Percentiles rank a stretch among this genome's conserved stretches.
Evolutionary conservation across 805 yeast genomes (phyloP).

Genomic region (Ogataea chonburiensis): DNA sequence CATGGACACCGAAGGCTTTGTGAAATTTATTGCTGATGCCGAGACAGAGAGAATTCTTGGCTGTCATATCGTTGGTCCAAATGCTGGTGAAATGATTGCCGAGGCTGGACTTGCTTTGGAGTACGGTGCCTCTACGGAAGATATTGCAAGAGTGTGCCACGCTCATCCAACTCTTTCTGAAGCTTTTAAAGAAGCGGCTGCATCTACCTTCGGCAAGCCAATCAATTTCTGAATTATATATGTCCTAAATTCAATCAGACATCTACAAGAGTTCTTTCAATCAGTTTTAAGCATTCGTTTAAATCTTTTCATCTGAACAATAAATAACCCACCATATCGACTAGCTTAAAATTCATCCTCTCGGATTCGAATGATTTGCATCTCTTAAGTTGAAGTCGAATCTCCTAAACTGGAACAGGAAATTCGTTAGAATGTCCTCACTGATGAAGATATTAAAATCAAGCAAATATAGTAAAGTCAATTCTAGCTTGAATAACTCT

Average conservation of each 20-base stretch:
- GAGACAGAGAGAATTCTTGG: constrained; percentile 97
- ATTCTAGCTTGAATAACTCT: constrained; percentile 41
- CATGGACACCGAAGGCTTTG: constrained; percentile 95
- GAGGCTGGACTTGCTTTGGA: constrained; percentile 97
- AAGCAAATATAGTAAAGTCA: constrained; percentile 40
- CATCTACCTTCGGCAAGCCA: constrained; percentile 89
- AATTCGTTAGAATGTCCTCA: constrained; percentile 35
- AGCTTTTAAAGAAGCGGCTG: constrained; percentile 97
- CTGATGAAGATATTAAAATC: constrained; percentile 42
- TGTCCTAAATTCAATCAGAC: too few relatives aligned
- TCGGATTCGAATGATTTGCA: too few relatives aligned
- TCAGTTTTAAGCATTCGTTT: too few relatives aligned
- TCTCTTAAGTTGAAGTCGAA: too few relatives aligned
- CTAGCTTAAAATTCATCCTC: too few relatives aligned
- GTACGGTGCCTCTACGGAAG: constrained; percentile 98
- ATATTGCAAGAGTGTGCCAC: constrained; percentile 94
- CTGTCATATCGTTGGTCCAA: constrained; percentile 95
- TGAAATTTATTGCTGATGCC: constrained; percentile 92
- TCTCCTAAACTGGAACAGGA: constrained; percentile 31
- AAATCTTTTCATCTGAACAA: too few relatives aligned
- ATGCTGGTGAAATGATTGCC: constrained; percentile 99
- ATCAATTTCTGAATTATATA: constrained; percentile 76
- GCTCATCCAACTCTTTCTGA: constrained; percentile 98
- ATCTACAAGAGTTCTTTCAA: too few relatives aligned
- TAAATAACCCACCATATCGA: too few relatives aligned